Evolutionary conservation across 257 asterid genomes (phyloP).

Genomic region (Primulina tabacum): DNA sequence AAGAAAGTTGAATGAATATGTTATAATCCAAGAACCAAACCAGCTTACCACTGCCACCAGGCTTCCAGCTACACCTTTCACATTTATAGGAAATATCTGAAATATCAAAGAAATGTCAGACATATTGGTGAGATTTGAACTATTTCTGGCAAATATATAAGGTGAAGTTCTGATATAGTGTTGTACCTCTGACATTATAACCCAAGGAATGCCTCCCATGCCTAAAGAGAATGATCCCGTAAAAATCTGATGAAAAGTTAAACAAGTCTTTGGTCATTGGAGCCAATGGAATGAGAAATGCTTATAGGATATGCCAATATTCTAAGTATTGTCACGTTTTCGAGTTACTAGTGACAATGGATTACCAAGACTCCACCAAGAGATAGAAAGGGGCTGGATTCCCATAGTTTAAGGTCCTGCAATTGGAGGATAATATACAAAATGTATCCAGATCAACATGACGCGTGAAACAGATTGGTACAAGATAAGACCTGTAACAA

Average conservation of each 20-base stretch:
- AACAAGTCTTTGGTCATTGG: not conserved
- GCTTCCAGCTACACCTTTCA: constrained; percentile 85
- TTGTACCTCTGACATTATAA: constrained; percentile 86
- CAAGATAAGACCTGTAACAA: constrained; percentile 56
- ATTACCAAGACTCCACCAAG: constrained; percentile 77
- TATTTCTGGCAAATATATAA: not conserved
- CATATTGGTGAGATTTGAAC: not conserved
- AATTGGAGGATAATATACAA: constrained; percentile 14
- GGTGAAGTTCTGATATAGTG: not conserved
- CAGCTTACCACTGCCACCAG: constrained; percentile 80
- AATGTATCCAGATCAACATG: constrained; percentile 4
- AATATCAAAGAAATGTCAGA: constrained; percentile 7
- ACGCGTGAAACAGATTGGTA: not conserved
- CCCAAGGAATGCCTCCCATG: constrained; percentile 94
- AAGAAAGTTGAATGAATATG: constrained; percentile 70
- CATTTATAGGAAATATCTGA: constrained; percentile 85
- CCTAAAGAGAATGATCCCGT: constrained; percentile 80
- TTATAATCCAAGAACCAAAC: constrained; percentile 80
- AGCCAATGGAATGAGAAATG: not conserved
- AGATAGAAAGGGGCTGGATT: constrained; percentile 62
- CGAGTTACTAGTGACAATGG: not conserved
- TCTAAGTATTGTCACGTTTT: not conserved
- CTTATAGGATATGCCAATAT: not conserved
- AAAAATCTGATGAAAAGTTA: constrained; percentile 45
- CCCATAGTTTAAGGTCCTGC: constrained; percentile 69